Conservation (phyloP, 1,284 basidiomycete species). For the Dichomitus squalens region DNA sequence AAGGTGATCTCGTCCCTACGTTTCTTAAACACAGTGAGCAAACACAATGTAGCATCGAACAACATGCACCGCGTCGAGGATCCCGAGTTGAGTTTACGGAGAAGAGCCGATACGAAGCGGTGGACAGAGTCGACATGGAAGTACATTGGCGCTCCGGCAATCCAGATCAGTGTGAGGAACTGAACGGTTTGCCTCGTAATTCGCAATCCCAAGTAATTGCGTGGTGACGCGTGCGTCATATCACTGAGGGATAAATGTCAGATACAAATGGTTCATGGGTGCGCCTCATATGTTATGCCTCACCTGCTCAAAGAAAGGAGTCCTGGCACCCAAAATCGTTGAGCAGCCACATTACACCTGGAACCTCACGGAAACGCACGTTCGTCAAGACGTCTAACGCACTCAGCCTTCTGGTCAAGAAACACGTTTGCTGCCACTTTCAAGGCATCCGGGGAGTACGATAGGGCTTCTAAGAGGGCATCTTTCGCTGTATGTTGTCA, state of each 20-base stretch:
- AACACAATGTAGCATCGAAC: slow-evolving; percentile 34
- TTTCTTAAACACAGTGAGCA: slow-evolving; percentile 29
- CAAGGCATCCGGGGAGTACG: slow-evolving; percentile 14
- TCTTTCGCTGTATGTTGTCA: slow-evolving; percentile 40
- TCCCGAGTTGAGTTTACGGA: neutral
- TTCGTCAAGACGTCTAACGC: neutral
- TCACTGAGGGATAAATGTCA: neutral
- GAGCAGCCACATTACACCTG: too few relatives aligned
- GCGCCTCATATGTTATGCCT: neutral
- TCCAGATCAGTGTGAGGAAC: slow-evolving; percentile 39
- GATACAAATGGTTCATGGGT: neutral
- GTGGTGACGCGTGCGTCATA: neutral
- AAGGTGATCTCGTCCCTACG: neutral
- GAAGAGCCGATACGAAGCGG: slow-evolving; percentile 30
- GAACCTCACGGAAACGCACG: neutral
- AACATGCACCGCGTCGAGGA: slow-evolving; percentile 21
- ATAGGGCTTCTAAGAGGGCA: slow-evolving; percentile 41
- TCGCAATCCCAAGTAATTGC: too few relatives aligned
- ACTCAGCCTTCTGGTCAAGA: slow-evolving; percentile 13
- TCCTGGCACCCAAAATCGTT: neutral
- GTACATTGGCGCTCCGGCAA: slow-evolving; percentile 26
- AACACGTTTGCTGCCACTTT: slow-evolving; percentile 12
- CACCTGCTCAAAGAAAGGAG: neutral
- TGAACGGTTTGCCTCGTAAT: slow-evolving; percentile 27
- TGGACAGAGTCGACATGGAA: slow-evolving; percentile 25